Percentiles rank a stretch among this genome's conserved stretches.
Conservation (phyloP, 2,329 filamentous ascomycete genomes). For the Cordyceps farinosa region DNA sequence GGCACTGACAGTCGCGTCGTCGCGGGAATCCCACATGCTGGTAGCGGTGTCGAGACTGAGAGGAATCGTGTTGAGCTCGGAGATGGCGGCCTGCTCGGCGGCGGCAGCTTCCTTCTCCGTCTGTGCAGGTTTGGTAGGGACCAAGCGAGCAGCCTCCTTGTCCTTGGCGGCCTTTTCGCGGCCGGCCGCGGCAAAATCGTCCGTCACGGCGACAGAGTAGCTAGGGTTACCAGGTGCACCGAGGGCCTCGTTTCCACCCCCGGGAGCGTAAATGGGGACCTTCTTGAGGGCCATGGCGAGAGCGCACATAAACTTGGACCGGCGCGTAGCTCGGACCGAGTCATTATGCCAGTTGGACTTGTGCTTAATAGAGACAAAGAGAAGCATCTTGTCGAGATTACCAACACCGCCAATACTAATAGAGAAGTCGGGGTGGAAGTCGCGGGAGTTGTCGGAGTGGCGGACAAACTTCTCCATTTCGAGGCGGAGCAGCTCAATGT, state of each 20-base stretch:
- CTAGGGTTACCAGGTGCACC: conserved; percentile 70
- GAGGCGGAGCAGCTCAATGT: conserved; percentile 76
- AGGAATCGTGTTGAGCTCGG: conserved; percentile 41
- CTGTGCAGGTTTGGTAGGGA: conserved; percentile 44
- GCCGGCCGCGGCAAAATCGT: conserved; percentile 61
- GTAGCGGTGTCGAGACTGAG: conserved; percentile 23
- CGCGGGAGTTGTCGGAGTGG: conserved; percentile 78
- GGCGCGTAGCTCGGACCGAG: conserved; percentile 69
- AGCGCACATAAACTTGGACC: conserved; percentile 97
- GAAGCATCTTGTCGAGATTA: conserved; percentile 81
- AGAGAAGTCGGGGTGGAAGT: conserved; percentile 82
- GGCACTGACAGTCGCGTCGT: conserved; percentile 26
- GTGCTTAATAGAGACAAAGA: conserved; percentile 82
- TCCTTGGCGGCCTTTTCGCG: conserved; percentile 52
- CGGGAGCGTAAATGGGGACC: conserved; percentile 80
- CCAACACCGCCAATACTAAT: conserved; percentile 76
- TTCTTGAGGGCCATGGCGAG: conserved; percentile 79
- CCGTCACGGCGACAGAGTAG: conserved; percentile 74
- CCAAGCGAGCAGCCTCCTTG: conserved; percentile 63
- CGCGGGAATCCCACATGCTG: conserved; percentile 25
- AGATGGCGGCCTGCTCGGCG: conserved; percentile 43
- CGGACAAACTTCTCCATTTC: conserved; percentile 86
- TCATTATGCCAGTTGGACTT: conserved; percentile 94
- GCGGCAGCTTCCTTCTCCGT: conserved; percentile 28
- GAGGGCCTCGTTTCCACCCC: conserved; percentile 61